Percentiles rank a stretch among this genome's conserved stretches.
Evolutionary conservation across 805 yeast species (phyloP).

Genomic region (Lipomyces yamadae): DNA sequence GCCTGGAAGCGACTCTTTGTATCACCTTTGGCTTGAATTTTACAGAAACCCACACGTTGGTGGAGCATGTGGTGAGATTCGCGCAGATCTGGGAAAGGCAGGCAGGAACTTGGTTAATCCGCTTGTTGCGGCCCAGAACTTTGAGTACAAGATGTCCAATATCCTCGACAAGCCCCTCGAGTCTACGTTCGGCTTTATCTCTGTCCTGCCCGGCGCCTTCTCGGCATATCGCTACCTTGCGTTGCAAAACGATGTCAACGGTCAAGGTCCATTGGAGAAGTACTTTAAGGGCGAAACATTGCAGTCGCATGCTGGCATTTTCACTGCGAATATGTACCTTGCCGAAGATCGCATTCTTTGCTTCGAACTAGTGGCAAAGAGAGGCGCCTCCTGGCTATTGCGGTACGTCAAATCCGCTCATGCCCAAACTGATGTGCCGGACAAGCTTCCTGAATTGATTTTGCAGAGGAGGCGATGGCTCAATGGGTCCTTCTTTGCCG

Average conservation of each 20-base stretch:
- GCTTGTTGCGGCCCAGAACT: conserved; percentile 87
- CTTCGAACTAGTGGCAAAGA: conserved; percentile 92
- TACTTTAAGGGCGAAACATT: conserved; percentile 92
- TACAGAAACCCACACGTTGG: conserved; percentile 77
- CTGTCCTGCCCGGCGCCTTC: conserved; percentile 96
- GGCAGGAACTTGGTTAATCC: conserved; percentile 71
- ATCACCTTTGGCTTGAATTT: conserved; percentile 88
- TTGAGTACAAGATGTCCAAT: conserved; percentile 69
- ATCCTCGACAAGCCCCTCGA: conserved; percentile 96
- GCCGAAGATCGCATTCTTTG: conserved; percentile 97
- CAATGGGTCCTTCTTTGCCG: conserved; percentile 95
- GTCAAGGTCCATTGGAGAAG: conserved; percentile 83
- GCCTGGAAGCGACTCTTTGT: conserved; percentile 82
- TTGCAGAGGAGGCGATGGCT: conserved; percentile 96
- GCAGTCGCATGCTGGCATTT: conserved; percentile 73
- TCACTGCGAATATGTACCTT: conserved; percentile 93
- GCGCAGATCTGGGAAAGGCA: conserved; percentile 74
- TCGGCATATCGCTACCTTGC: conserved; percentile 92
- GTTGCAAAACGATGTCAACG: conserved; percentile 64
- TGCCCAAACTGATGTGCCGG: conserved; percentile 97
- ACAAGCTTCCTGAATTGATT: conserved; percentile 76
- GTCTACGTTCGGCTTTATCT: conserved; percentile 89
- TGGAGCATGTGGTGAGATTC: conserved; percentile 98
- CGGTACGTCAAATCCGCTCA: conserved; percentile 84
- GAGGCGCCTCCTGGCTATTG: conserved; percentile 71